Evolutionary conservation across 192 early-diverging fungal species (phyloP).

Genomic region (Podila horticola): DNA sequence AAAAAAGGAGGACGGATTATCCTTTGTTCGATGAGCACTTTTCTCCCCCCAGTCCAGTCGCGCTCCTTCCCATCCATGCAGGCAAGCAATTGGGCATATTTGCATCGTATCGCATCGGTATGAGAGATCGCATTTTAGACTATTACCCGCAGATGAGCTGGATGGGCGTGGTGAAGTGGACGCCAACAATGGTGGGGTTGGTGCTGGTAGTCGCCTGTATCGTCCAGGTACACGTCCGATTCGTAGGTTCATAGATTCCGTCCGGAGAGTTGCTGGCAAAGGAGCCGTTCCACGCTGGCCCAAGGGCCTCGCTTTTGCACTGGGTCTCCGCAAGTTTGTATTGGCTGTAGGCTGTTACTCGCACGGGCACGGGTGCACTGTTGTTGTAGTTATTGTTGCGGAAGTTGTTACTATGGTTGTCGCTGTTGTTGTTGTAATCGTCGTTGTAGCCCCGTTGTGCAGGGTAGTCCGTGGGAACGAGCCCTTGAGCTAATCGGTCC

Average conservation of each 20-base stretch:
- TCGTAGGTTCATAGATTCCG: conserved; percentile 14
- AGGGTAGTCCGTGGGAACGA: too few relatives aligned
- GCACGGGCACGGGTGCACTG: neutral
- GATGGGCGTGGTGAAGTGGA: neutral
- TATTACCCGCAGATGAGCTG: conserved; percentile 19
- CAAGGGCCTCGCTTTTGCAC: conserved; percentile 13
- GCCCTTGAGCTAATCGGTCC: too few relatives aligned
- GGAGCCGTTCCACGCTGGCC: conserved; percentile 8
- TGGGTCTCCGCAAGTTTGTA: neutral
- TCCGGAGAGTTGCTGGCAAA: conserved; percentile 23
- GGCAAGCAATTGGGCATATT: neutral
- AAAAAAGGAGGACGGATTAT: neutral
- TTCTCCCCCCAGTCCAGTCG: too few relatives aligned
- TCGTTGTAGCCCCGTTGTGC: too few relatives aligned
- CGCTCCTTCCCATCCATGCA: neutral
- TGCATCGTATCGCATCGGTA: too few relatives aligned
- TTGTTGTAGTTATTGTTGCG: neutral
- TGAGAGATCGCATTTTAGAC: neutral
- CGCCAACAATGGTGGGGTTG: neutral
- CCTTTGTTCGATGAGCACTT: too few relatives aligned
- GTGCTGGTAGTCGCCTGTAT: conserved; percentile 9
- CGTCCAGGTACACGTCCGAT: conserved; percentile 30
- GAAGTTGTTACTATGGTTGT: neutral
- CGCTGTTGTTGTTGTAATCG: neutral
- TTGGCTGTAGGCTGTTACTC: neutral